phyloP scores from a whole-genome alignment of 2,329 filamentous ascomycete genomes.

The Fusarium protoensiforme region DNA sequence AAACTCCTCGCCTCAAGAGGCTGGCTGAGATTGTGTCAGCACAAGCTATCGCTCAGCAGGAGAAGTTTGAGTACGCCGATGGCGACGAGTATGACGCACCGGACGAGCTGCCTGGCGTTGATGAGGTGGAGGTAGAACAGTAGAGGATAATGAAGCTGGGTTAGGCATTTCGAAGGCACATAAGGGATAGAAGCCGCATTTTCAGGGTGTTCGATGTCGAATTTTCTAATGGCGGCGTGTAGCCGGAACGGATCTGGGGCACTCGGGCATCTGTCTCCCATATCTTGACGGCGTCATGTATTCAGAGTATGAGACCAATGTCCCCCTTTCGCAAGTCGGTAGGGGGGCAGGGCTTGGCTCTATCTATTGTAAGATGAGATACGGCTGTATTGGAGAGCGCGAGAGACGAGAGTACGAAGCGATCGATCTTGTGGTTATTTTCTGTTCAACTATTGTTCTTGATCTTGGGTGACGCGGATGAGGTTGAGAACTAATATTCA shows the following conservation, averaged over 20 bases:
- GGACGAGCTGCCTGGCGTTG: constrained; percentile 62
- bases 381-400: constrained; percentile 37
- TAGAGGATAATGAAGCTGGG: constrained; percentile 42
- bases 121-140: constrained; percentile 55
- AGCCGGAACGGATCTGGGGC: constrained; percentile 38
- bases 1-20: constrained; percentile 94
- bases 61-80: constrained; percentile 75
- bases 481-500: constrained; percentile 11
- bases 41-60: constrained; percentile 95
- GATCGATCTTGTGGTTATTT: constrained; percentile 36
- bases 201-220: constrained; percentile 44
- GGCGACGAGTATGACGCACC: constrained; percentile 60
- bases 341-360: constrained; percentile 21
- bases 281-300: constrained; percentile 42
- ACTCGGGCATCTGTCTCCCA: constrained; percentile 22
- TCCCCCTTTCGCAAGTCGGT: constrained; percentile 33
- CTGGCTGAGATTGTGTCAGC: constrained; percentile 98
- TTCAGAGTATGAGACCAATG: constrained; percentile 27
- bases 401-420: constrained; percentile 36
- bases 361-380: constrained; percentile 42
- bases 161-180: constrained; percentile 41
- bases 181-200: constrained; percentile 44
- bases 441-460: constrained; percentile 8
- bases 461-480: background rate
- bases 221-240: constrained; percentile 41